A percentile compares a stretch with the other conserved stretches of the same genome.
phyloP scores from a whole-genome alignment of 1,284 basidiomycete species.

The Austroboletus rostrupii region DNA sequence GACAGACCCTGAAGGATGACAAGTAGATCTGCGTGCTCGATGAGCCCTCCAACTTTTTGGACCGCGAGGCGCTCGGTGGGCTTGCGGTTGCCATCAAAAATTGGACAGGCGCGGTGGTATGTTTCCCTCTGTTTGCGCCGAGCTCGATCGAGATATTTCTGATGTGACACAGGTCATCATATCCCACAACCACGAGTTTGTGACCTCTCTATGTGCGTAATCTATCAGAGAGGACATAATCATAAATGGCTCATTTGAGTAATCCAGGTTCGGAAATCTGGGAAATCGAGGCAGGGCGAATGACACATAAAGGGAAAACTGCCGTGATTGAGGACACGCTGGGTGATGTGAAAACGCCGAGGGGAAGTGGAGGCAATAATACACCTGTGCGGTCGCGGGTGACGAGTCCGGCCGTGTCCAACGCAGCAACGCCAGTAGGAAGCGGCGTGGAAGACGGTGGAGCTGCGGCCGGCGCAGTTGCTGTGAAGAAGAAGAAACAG shows the following conservation, averaged over 20 bases:
- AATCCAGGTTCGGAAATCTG: conserved; percentile 73
- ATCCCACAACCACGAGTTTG: conserved; percentile 93
- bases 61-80: conserved; percentile 86
- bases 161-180: conserved; percentile 75
- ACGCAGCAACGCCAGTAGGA: conserved; percentile 62
- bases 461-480: conserved; percentile 38
- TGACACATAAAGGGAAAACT: conserved; percentile 86
- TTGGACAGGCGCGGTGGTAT: conserved; percentile 91
- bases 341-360: conserved; percentile 56
- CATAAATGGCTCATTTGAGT: conserved; percentile 16
- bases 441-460: conserved; percentile 64
- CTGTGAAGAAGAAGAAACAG: conserved; percentile 83
- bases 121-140: conserved; percentile 17
- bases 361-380: conserved; percentile 67
- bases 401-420: conserved; percentile 62
- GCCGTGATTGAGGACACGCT: conserved; percentile 79
- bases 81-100: conserved; percentile 94
- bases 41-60: conserved; percentile 97
- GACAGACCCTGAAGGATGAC: conserved; percentile 4
- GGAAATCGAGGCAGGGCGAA: conserved; percentile 75
- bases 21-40: conserved; percentile 73
- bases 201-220: conserved; percentile 76
- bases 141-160: conserved; percentile 17
- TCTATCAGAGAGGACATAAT: conserved; percentile 13
- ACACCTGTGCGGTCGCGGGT: conserved; percentile 64